These are phyloP conservation scores for Prunus armeniaca DNA, from an alignment of 306 rosid genomes.

Conservation along the genomic window DNA sequence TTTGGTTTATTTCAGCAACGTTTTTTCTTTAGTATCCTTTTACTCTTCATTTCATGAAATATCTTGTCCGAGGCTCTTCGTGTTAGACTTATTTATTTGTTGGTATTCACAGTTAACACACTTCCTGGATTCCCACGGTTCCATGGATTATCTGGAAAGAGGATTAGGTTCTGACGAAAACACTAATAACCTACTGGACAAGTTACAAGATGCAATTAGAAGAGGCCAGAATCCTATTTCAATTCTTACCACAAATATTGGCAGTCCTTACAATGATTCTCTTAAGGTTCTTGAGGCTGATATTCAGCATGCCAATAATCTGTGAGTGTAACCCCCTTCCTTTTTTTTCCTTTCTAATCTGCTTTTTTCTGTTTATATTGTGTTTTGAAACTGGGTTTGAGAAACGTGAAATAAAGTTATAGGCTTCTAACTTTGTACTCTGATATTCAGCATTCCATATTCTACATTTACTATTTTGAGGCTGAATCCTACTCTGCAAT, in stretches of 20 bases:
- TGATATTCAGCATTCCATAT: not conserved
- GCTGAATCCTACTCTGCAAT: not conserved
- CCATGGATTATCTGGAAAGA: slow-evolving; percentile 90
- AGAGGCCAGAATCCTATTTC: slow-evolving; percentile 96
- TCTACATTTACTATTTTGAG: not conserved
- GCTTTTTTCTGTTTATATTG: not conserved
- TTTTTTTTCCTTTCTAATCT: not conserved
- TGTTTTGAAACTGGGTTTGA: not conserved
- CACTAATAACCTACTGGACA: slow-evolving; percentile 80
- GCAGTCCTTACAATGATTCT: slow-evolving; percentile 38
- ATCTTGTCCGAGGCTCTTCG: slow-evolving; percentile 1
- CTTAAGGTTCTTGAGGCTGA: slow-evolving; percentile 72
- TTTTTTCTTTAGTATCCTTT: not conserved
- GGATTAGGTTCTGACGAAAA: slow-evolving; percentile 75
- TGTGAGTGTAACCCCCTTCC: slow-evolving; percentile 41
- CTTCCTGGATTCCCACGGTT: slow-evolving; percentile 88
- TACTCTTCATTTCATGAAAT: slow-evolving; percentile 16
- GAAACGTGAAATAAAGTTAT: not conserved
- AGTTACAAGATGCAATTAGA: slow-evolving; percentile 96
- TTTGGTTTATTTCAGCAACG: not conserved
- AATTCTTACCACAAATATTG: slow-evolving; percentile 56
- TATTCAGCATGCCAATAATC: slow-evolving; percentile 68
- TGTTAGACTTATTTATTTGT: slow-evolving; percentile 25
- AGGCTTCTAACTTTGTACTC: not conserved
- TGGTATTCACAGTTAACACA: slow-evolving; percentile 59